phyloP scores from a whole-genome alignment of 148 eudicot genomes.

The Suaeda aralocaspica region DNA sequence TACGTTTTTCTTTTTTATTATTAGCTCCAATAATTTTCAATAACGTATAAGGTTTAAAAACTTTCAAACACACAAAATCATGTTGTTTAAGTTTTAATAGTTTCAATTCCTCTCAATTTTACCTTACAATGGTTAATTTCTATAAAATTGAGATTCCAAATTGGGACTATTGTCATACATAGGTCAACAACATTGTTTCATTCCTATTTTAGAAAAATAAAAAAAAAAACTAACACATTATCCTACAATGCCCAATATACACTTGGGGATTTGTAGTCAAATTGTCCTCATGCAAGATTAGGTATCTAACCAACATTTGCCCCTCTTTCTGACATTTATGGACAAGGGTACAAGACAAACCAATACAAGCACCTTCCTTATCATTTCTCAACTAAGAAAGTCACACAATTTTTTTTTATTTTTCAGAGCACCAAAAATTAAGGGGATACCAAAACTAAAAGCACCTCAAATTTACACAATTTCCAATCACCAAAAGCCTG shows the following conservation, averaged over 20 bases:
- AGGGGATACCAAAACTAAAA: neutral
- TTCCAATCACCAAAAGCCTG: constrained; percentile 23
- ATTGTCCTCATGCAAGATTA: neutral
- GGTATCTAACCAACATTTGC: neutral
- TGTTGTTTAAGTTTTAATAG: too few relatives aligned
- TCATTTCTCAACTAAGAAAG: constrained; percentile 29
- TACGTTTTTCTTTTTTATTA: too few relatives aligned
- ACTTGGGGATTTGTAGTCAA: constrained; percentile 22
- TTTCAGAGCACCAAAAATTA: constrained; percentile 19
- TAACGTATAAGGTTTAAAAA: too few relatives aligned
- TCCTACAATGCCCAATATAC: neutral
- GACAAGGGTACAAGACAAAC: constrained; percentile 28
- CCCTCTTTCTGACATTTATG: constrained; percentile 11
- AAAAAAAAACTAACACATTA: too few relatives aligned
- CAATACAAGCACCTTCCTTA: constrained; percentile 16
- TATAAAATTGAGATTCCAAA: too few relatives aligned
- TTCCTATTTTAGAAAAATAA: too few relatives aligned
- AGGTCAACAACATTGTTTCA: too few relatives aligned
- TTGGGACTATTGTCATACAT: too few relatives aligned
- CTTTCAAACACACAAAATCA: too few relatives aligned
- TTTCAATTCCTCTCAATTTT: too few relatives aligned
- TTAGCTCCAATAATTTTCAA: too few relatives aligned
- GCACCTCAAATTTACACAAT: constrained; percentile 21
- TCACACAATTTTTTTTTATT: constrained; percentile 17
- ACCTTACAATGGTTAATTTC: too few relatives aligned